These are phyloP conservation scores for Boechera divaricarpa DNA, from an alignment of 345 rosid species.

Conservation along the genomic window DNA sequence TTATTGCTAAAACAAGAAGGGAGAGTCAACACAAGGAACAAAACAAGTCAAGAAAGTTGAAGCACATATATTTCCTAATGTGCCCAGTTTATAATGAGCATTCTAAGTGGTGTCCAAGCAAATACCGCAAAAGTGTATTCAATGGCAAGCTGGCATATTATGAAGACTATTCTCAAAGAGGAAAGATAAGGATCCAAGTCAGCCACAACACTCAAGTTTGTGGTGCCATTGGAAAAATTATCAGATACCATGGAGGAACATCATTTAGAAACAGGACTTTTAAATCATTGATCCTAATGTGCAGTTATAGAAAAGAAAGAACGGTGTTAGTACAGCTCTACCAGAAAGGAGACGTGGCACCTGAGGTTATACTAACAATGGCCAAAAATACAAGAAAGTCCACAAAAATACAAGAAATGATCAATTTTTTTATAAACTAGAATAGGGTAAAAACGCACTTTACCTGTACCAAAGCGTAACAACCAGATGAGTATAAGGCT, in stretches of 20 bases:
- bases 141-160: constrained; percentile 8
- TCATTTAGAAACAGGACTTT: constrained; percentile 14
- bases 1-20: constrained; percentile 37
- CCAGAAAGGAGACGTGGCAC: constrained; percentile 10
- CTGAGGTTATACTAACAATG: constrained; percentile 17
- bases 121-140: neutral
- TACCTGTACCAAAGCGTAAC: constrained; percentile 99
- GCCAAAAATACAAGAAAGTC: constrained; percentile 2
- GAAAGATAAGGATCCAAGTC: constrained; percentile 10
- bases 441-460: constrained; percentile 33
- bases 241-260: neutral
- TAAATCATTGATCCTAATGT: constrained; percentile 19
- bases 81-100: neutral
- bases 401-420: constrained; percentile 18
- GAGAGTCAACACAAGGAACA: constrained; percentile 30
- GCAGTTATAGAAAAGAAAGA: neutral
- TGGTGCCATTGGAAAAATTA: neutral
- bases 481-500: constrained; percentile 97
- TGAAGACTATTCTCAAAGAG: constrained; percentile 11
- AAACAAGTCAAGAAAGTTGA: constrained; percentile 30
- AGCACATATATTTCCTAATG: constrained; percentile 14
- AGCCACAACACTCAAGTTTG: constrained; percentile 14
- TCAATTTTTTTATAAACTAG: neutral
- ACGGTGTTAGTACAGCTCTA: constrained; percentile 19
- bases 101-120: constrained; percentile 6